phyloP scores from a whole-genome alignment of 2,329 filamentous ascomycete genomes.

The Polychaeton citri region DNA sequence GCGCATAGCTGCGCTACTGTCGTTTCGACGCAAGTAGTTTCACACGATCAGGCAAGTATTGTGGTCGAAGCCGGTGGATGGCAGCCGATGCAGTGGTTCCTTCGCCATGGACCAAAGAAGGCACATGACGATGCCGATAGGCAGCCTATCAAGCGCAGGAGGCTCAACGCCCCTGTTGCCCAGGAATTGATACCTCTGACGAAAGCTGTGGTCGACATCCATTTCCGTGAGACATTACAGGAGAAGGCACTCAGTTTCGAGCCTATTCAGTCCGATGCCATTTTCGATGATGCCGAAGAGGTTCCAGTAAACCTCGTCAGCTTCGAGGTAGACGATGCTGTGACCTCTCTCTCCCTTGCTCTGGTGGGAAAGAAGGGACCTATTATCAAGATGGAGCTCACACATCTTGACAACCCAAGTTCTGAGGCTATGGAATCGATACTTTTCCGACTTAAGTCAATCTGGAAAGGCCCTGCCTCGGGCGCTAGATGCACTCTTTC shows the following conservation, averaged over 20 bases:
- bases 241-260: slow-evolving; percentile 2
- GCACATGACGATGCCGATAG: slow-evolving; percentile 5
- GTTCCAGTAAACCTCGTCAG: slow-evolving; percentile 9
- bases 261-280: slow-evolving; percentile 9
- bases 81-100: slow-evolving; percentile 17
- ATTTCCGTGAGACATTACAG: slow-evolving; percentile 12
- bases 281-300: slow-evolving; percentile 8
- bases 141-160: slow-evolving; percentile 14
- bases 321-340: slow-evolving; percentile 7
- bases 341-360: slow-evolving; percentile 9
- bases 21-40: slow-evolving; percentile 13
- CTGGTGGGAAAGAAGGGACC: slow-evolving; percentile 5
- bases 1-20: slow-evolving; percentile 12
- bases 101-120: slow-evolving; percentile 10
- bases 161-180: slow-evolving; percentile 2
- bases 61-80: slow-evolving; percentile 20
- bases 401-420: slow-evolving; percentile 5
- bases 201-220: slow-evolving; percentile 14
- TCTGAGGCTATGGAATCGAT: slow-evolving; percentile 6
- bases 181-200: slow-evolving; percentile 12
- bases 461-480: background rate
- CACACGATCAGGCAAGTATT: slow-evolving; percentile 13
- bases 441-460: background rate
- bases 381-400: slow-evolving; percentile 13
- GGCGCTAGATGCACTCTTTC: background rate